phyloP scores from a whole-genome alignment of 2,329 filamentous ascomycete genomes.

The Drechmeria coniospora region DNA sequence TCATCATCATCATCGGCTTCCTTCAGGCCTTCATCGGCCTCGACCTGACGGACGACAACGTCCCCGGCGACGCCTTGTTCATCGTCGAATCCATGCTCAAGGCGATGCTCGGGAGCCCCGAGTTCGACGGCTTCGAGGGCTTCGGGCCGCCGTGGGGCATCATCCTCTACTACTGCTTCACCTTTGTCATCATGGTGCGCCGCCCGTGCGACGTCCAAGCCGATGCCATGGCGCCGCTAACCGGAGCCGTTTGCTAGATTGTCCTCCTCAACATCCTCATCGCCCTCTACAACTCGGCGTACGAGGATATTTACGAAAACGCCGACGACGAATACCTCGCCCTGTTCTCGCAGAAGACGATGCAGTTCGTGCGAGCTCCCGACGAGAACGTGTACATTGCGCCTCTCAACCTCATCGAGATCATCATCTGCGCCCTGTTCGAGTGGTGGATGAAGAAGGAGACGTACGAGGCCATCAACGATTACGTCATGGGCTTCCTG shows the following conservation, averaged over 20 bases:
- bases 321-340: slow-evolving; percentile 92
- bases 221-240: neutral
- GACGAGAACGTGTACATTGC: slow-evolving; percentile 98
- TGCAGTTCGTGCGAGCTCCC: slow-evolving; percentile 90
- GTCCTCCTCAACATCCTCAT: slow-evolving; percentile 91
- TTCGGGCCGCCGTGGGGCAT: slow-evolving; percentile 90
- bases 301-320: slow-evolving; percentile 87
- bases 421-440: slow-evolving; percentile 61
- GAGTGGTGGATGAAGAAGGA: slow-evolving; percentile 88
- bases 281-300: slow-evolving; percentile 90
- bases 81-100: slow-evolving; percentile 76
- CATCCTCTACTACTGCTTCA: slow-evolving; percentile 94
- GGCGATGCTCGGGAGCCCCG: slow-evolving; percentile 79
- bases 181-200: slow-evolving; percentile 83
- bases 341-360: slow-evolving; percentile 82
- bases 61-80: slow-evolving; percentile 52
- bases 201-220: neutral
- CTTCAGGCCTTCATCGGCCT: slow-evolving; percentile 89
- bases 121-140: slow-evolving; percentile 75
- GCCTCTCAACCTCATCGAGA: slow-evolving; percentile 86
- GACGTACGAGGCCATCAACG: slow-evolving; percentile 68
- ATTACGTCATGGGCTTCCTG: slow-evolving; percentile 70
- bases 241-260: slow-evolving; percentile 21
- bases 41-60: slow-evolving; percentile 63
- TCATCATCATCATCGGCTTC: slow-evolving; percentile 74